phyloP scores from a whole-genome alignment of 176 grass and related monocot genomes.

The Oryza punctata region DNA sequence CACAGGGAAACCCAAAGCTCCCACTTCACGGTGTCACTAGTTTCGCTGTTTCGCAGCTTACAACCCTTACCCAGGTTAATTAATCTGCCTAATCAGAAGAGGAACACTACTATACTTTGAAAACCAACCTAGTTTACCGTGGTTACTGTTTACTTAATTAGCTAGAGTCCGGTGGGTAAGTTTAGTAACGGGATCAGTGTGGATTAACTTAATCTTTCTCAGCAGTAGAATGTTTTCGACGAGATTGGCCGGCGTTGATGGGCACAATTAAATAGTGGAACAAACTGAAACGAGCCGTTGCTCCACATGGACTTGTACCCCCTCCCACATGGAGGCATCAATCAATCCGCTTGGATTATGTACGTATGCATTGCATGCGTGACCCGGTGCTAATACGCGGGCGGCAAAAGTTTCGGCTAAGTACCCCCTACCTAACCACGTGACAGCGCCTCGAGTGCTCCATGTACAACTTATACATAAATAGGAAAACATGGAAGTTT shows the following conservation, averaged over 20 bases:
- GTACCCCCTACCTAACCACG: background rate
- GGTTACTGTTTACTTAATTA: too few species aligned
- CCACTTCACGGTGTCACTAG: too few species aligned
- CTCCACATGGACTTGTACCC: conserved; percentile 4
- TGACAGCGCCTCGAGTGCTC: background rate
- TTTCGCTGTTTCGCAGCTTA: too few species aligned
- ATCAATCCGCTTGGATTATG: background rate
- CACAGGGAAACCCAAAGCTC: too few species aligned
- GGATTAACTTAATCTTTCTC: background rate
- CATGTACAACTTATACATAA: too few species aligned
- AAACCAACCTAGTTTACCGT: too few species aligned
- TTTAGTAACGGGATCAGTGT: too few species aligned
- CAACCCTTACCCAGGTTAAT: too few species aligned
- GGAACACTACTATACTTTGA: too few species aligned
- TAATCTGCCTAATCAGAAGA: too few species aligned
- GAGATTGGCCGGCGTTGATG: background rate
- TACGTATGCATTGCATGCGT: background rate
- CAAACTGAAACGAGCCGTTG: background rate
- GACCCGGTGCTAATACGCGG: background rate
- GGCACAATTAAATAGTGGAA: background rate
- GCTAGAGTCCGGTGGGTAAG: too few species aligned
- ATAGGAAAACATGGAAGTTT: background rate
- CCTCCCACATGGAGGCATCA: conserved; percentile 19
- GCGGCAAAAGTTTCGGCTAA: background rate
- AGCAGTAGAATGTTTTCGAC: background rate